These are phyloP conservation scores for Cotoneaster glaucophyllus DNA, from an alignment of 306 rosid genomes.

Conservation along the genomic window DNA sequence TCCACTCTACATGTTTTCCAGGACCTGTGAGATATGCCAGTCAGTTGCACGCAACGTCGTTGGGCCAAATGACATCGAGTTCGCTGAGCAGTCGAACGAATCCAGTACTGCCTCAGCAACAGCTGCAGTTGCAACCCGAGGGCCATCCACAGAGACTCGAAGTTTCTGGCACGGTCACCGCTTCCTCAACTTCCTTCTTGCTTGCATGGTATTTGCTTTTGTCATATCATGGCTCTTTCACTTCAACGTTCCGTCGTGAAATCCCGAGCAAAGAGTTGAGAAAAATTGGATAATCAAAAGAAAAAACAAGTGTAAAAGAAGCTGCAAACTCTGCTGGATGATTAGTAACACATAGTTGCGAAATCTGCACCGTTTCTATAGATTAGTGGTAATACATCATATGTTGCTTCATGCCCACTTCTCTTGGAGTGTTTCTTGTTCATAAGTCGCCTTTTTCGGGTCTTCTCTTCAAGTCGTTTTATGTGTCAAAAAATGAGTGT, in stretches of 20 bases:
- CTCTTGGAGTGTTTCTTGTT: slow-evolving; percentile 10
- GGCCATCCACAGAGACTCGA: slow-evolving; percentile 46
- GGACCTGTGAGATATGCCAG: slow-evolving; percentile 96
- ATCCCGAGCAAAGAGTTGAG: background rate
- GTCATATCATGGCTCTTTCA: slow-evolving; percentile 96
- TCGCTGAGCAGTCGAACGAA: slow-evolving; percentile 46
- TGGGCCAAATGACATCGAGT: slow-evolving; percentile 53
- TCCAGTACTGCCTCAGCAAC: slow-evolving; percentile 31
- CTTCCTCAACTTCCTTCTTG: slow-evolving; percentile 83
- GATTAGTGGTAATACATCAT: slow-evolving; percentile 1
- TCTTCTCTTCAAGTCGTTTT: background rate
- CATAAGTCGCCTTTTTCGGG: slow-evolving; percentile 4
- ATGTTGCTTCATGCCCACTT: slow-evolving; percentile 5
- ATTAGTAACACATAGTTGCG: slow-evolving; percentile 11
- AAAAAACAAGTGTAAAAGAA: slow-evolving; percentile 4
- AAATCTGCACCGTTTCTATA: slow-evolving; percentile 10
- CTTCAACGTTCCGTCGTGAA: slow-evolving; percentile 57
- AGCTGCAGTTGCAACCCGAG: slow-evolving; percentile 34
- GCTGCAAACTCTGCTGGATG: background rate
- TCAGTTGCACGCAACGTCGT: slow-evolving; percentile 67
- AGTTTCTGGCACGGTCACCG: slow-evolving; percentile 95
- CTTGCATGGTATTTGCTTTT: slow-evolving; percentile 91
- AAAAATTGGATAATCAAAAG: slow-evolving; percentile 5
- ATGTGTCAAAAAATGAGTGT: too few species aligned
- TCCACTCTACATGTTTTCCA: slow-evolving; percentile 15